Base-by-base conservation (phyloP, 2,329 filamentous ascomycete species). In the Diaporthe humulicola region DNA sequence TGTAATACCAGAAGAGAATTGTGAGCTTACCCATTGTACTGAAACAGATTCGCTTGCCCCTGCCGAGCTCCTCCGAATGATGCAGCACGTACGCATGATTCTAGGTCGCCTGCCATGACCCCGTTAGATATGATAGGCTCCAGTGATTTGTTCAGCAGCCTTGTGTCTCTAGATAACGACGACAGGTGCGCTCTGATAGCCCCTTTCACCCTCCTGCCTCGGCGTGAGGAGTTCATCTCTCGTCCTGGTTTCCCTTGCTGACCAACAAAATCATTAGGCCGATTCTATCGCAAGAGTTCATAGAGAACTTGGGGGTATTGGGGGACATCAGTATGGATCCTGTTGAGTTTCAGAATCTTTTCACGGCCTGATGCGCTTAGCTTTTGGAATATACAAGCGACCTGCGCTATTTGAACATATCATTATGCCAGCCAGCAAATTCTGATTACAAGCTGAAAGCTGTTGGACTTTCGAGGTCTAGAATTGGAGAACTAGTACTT, bases 281-380 rank as follows among this genome's bases (percentile, higher is more conserved):
- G 4, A 28, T 6, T n/a, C 40, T 66, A n/a, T 66, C 40, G 5
- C 60, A 66, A 36, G 60, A 66, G 40, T 66, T 66, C 30, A 10
- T 48, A 10, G 60, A 19, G 4, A 66, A 66, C 1, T 48, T 66
- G 10, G 60, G 60, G 12, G 19, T 66, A 7, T 17, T 66, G 19
- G 60, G 60, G 19, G 60, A 48, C 28, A 64, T 64, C 8, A 30
- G 25, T 40, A 66, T 48, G 28, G 60, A 66, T 66, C 14, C 60
- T 36, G 12, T 48, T 7, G 60, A 66, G 42, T 66, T 66, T 48
- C 60, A 66, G 15, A 66, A 48, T 66, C 60, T 66, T 15, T 66
- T 66, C 10, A 66, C 40, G 25, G 60, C 4, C 40, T 66, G 38
- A 36, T 28, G 17, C 10, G 40, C 17, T 40, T 4, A 10, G 8